Base-by-base conservation (phyloP, 2,329 filamentous ascomycete genomes). In the Pseudogymnoascus sp. region DNA sequence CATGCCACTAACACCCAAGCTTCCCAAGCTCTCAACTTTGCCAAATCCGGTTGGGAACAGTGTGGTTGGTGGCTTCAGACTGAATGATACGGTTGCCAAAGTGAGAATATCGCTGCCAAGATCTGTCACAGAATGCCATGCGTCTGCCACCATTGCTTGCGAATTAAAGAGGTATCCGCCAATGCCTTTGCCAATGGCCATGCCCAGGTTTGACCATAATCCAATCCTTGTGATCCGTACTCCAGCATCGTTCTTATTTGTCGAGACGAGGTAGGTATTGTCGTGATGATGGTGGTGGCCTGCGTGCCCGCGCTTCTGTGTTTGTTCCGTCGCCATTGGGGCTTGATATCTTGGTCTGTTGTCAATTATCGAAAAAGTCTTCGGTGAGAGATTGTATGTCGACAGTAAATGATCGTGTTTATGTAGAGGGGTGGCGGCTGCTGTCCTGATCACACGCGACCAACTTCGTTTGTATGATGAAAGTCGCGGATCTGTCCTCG, bases 1-100 rank as follows among this genome's bases (percentile, higher is more conserved):
- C 78, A 99, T 89, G 66, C 92, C 88, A 69, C 93, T 97, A 35
- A 99, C 95, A 14, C 93, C 95, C 64, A 99, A 79, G 22, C 92
- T 95, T 19, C 95, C 95, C 72, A 99, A 78, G 71, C 92, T 96
- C 80, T 99, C 95, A n/a, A 99, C 85, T 79, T 99, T 99, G 73
- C 95, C 95, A 73, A 96, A 99, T 1, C 95, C 95, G 70, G 87
- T 86, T 2, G 95, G 95, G 73, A 96, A 99, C 41, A 84, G 84
- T 62, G 89, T 83, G 10, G 90, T 91, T 0, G 95, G 92, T 5
- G 91, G 88, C 70, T 89, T 91, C 65, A 98, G 78, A 65, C 93
- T 96, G 87, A 90, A 96, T 19, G 93, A 93, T 56, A 99, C 93
- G 8, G 95, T 99, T 14, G 91, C 90, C 19, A 99, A 83, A 0